Conservation (phyloP, 73 alveolate genomes). For the Chromera velia region DNA sequence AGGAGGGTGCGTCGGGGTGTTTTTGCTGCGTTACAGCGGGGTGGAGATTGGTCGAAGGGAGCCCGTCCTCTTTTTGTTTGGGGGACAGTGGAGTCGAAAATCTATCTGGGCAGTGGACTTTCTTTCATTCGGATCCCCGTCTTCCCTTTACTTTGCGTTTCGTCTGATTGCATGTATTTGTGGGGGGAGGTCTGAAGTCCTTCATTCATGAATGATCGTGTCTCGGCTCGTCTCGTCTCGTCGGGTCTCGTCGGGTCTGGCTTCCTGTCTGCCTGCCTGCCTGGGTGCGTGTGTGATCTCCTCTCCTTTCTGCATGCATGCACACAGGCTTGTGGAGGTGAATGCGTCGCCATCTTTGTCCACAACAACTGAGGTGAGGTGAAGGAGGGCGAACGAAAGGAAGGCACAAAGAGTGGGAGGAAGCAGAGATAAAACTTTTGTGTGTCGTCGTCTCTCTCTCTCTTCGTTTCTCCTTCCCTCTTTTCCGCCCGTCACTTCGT, state of each 20-base stretch:
- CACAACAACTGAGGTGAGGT: conserved; percentile 20
- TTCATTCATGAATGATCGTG: background rate
- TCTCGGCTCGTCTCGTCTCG: background rate
- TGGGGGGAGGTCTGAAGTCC: background rate
- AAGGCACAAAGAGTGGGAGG: background rate
- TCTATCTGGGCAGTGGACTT: no score
- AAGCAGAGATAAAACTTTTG: background rate
- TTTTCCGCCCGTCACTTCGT: no score
- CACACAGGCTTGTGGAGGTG: conserved; percentile 42
- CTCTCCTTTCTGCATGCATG: no score
- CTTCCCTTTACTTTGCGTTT: conserved; percentile 10
- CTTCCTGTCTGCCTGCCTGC: no score
- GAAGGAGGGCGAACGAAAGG: background rate
- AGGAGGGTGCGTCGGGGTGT: no score
- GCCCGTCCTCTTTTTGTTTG: no score
- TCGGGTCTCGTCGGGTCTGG: background rate
- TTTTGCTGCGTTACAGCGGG: no score
- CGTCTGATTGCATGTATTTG: conserved; percentile 7
- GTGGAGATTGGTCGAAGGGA: no score
- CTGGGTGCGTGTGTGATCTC: no score
- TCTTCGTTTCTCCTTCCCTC: background rate
- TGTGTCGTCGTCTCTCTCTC: background rate
- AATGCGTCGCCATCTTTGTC: conserved; percentile 36
- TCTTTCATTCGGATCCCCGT: no score
- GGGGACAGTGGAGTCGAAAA: no score